Evolutionary conservation across 176 grass and related monocot genomes (phyloP), one percentile per base, ranked within the genome.

Genomic region (Ananas comosus): DNA sequence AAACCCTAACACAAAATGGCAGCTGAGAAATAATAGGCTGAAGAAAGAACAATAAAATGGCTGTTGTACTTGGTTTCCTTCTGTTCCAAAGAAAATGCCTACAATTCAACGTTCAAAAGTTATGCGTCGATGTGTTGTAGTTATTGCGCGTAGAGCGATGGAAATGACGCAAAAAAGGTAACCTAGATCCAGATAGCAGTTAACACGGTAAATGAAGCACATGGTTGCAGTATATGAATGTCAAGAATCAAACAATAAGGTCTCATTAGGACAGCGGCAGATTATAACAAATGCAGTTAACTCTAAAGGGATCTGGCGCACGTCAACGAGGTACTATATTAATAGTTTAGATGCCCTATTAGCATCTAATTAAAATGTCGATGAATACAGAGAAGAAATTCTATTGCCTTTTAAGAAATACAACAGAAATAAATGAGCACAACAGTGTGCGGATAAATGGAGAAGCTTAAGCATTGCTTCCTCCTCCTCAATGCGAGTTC

Each of bases 361-460:
- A 23, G 13, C 78, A 68, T 80, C 80, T 59, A 68, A 74, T 77
- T 64, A 87, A 16, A 83, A 80, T 72, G 48, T 83, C 65, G 17
- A 6, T 53, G 71, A 73, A 80, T 73, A 65, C 66, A 66, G 63
- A 22, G 49, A 71, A 51, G 70, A 68, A 70, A 78, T 71, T 70
- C 81, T 78, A 88, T 71, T 80, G 27, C 73, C 69, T 67, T 67
- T 64, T 72, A 73, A 63, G 77, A 76, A 88, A 73, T 83, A 83
- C 80, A 88, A 72, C 73, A 83, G 65, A 66, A 76, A 73, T 80
- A 80, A 83, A 88, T 48, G 51, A 65, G 72, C 82, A 87, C 73
- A 42, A 79, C 63, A 70, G 66, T 12, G 76, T 65, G 64, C 2
- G 64, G 85, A 76, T 83, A 83, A 76, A 83, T 64, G 76, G 76